Evolutionary conservation across 2,329 filamentous ascomycete genomes (phyloP), one percentile per base, ranked within the genome.

Genomic region (Dothideomycetes sp.): DNA sequence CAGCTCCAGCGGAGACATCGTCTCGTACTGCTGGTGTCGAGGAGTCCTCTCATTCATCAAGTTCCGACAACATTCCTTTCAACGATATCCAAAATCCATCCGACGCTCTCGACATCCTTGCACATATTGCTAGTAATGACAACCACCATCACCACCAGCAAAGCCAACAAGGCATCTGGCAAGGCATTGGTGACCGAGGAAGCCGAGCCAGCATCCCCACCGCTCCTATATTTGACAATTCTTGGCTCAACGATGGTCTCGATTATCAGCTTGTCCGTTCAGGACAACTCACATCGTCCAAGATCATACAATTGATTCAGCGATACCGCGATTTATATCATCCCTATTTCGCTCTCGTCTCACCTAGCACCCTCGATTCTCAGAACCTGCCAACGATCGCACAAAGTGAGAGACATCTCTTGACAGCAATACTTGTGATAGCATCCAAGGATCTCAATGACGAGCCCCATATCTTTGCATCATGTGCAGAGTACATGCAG

Each of bases 401-500:
- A 4, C 64, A 67, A 2, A 70, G 72, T 19, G 79, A 84, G 51
- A 76, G 72, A 19, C 75, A 84, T 51, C 64, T 85, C 0, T 65
- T 84, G 12, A 84, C 80, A 0, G 79, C 80, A 0, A 75, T 84
- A 3, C 62, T 85, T 3, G 79, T 79, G 2, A 79, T 85, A 36
- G 75, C 79, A 3, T 81, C 80, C 5, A 81, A 83, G 56, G 79
- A 85, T 49, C 61, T 82, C n/a, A 68, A 72, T 1, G 69, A 79
- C 4, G 73, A 79, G 49, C 71, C 74, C 3, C 65, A 73, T 34
- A 70, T 80, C 1, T 79, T 82, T 48, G 73, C 76, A 46, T 69
- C 74, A 31, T 83, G 79, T 52, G 76, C 79, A 15, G 72, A 75
- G 41, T 73, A 84, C 47, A 84, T 84, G 77, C 78, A 82, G 48